Evolutionary conservation across 2,329 filamentous ascomycete species (phyloP), one percentile per base, ranked within the genome.

Genomic region (Penicillium glabrum): DNA sequence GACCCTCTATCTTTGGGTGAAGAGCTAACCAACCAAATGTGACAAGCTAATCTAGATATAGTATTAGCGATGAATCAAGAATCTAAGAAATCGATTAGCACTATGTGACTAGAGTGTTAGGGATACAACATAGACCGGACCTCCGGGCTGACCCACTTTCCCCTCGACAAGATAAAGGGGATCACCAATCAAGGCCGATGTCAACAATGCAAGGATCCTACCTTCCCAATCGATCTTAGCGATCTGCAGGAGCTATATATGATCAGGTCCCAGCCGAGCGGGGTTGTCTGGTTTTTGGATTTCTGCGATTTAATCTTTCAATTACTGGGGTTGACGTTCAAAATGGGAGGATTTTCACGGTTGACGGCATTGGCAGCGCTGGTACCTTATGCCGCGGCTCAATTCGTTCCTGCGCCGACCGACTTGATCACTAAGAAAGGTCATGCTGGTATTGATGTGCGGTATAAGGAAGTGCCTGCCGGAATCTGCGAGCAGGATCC

Each of bases 401-500:
- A 62, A 56, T 62, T 62, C 21, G 58, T 62, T 16, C 37, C 58
- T 27, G 58, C 58, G 7, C 60, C 60, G 21, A 53, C 55, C 14
- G 58, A 62, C 23, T 51, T 62, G 58, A 62, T 53, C 48, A 61
- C 50, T 2, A 62, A 62, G 33, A 46, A 61, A 39, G 59, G 59
- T 8, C 35, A 61, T 57, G 59, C 59, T 11, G 60, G 56, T 5
- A 45, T 64, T 19, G 27, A 59, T 19, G 61, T 64, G 29, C 58
- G 61, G 24, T 64, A 64, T 44, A 64, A 64, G 14, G 54, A 61
- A 31, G 61, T 64, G 6, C 60, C 60, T 6, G 39, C 58, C 29
- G 62, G 62, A 1, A 64, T 64, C 19, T 64, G 62, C 14, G 62
- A 64, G 48, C 61, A 62, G 26, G 62, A 64, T 37, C 57, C 62